phyloP scores from a whole-genome alignment of 2,329 filamentous ascomycete genomes.

The Huntiella abstrusa region DNA sequence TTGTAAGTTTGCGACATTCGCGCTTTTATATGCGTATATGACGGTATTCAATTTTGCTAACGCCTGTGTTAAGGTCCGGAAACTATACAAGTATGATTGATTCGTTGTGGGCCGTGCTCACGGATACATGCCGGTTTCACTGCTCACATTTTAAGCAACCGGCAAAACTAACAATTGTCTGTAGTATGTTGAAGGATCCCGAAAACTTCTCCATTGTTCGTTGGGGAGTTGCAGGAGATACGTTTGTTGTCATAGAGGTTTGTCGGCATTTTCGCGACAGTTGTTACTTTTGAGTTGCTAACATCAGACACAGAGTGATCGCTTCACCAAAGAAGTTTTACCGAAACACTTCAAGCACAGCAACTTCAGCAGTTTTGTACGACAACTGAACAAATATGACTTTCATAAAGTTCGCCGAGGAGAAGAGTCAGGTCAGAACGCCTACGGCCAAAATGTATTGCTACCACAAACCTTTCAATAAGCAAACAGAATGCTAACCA shows the following conservation, averaged over 20 bases:
- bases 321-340: slow-evolving; percentile 91
- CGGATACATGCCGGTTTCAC: slow-evolving; percentile 6
- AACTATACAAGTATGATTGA: slow-evolving; percentile 70
- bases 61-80: slow-evolving; percentile 55
- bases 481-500: background rate
- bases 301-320: slow-evolving; percentile 53
- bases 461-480: slow-evolving; percentile 11
- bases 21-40: background rate
- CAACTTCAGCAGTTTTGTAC: slow-evolving; percentile 93
- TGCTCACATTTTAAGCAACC: background rate
- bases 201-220: slow-evolving; percentile 81
- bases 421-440: slow-evolving; percentile 20
- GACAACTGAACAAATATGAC: slow-evolving; percentile 91
- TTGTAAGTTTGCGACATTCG: slow-evolving; percentile 42
- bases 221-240: slow-evolving; percentile 89
- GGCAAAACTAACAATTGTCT: slow-evolving; percentile 17
- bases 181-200: slow-evolving; percentile 88
- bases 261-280: slow-evolving; percentile 13
- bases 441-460: slow-evolving; percentile 59
- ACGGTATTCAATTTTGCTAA: background rate
- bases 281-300: slow-evolving; percentile 1
- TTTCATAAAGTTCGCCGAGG: slow-evolving; percentile 80
- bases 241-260: slow-evolving; percentile 95
- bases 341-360: slow-evolving; percentile 99
- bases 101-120: slow-evolving; percentile 11